These are phyloP conservation scores for Apiotrichum mycotoxinovorans DNA, from an alignment of 1,284 basidiomycete species.

Conservation along the genomic window DNA sequence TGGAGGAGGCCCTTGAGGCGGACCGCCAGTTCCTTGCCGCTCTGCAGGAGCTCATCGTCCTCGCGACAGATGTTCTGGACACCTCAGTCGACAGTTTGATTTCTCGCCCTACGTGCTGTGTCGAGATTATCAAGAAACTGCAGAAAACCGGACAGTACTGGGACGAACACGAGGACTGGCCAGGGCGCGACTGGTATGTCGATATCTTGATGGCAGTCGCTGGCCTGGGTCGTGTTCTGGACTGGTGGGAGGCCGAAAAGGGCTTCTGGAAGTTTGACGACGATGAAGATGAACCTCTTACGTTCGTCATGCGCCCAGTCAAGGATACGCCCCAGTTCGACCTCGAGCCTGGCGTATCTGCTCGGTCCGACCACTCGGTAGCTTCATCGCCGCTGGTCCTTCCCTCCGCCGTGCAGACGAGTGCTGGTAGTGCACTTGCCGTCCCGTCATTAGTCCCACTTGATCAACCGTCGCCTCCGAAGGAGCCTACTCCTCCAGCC, in stretches of 20 bases:
- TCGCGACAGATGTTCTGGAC: constrained; percentile 92
- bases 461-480: background rate
- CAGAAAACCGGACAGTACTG: constrained; percentile 88
- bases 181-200: constrained; percentile 97
- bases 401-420: background rate
- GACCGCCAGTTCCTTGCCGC: constrained; percentile 64
- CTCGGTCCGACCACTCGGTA: background rate
- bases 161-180: constrained; percentile 98
- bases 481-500: background rate
- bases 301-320: constrained; percentile 79
- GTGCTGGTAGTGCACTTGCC: background rate
- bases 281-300: constrained; percentile 71
- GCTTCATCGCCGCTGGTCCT: background rate
- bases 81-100: constrained; percentile 83
- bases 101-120: constrained; percentile 76
- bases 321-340: constrained; percentile 28
- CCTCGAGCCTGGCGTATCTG: constrained; percentile 3
- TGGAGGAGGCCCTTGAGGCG: constrained; percentile 22
- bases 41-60: constrained; percentile 87
- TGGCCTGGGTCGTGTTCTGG: constrained; percentile 89
- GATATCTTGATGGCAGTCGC: constrained; percentile 95
- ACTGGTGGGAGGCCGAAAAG: constrained; percentile 99
- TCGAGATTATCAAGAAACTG: constrained; percentile 80
- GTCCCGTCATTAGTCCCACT: background rate
- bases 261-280: constrained; percentile 97